A percentile compares a stretch with the other conserved stretches of the same genome.
Conservation (phyloP, 2,329 filamentous ascomycete species). For the Fonsecaea pugnacius region DNA sequence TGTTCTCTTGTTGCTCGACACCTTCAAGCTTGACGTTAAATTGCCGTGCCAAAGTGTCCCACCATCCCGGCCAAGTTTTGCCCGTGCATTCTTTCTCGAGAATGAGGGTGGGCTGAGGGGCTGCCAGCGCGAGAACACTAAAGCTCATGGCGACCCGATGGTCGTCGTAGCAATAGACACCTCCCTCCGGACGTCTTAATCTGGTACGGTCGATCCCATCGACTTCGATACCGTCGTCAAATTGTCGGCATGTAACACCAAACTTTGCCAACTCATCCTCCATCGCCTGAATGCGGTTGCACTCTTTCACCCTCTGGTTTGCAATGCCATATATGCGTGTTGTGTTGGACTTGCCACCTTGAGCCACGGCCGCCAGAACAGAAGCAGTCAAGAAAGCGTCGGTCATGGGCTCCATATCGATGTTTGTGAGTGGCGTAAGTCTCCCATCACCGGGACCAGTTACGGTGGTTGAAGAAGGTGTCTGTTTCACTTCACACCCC, state of each 20-base stretch:
- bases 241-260: constrained; percentile 80
- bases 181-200: constrained; percentile 61
- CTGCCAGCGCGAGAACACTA: constrained; percentile 78
- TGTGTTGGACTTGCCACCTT: constrained; percentile 63
- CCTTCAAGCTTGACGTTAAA: constrained; percentile 81
- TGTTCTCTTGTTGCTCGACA: constrained; percentile 59
- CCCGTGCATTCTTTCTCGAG: constrained; percentile 90
- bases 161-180: constrained; percentile 93
- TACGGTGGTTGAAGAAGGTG: constrained; percentile 83
- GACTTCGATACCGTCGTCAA: constrained; percentile 86
- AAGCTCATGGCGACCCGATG: constrained; percentile 99
- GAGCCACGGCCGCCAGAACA: constrained; percentile 86
- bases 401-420: constrained; percentile 99
- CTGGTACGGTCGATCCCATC: constrained; percentile 61
- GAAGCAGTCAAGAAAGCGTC: constrained; percentile 97
- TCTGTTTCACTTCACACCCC: constrained; percentile 90
- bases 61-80: constrained; percentile 99
- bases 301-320: constrained; percentile 97
- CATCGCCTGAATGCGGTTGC: constrained; percentile 96
- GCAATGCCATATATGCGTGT: constrained; percentile 93
- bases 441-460: constrained; percentile 78
- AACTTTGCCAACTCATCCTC: constrained; percentile 93
- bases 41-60: constrained; percentile 80
- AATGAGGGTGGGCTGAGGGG: constrained; percentile 73
- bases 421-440: constrained; percentile 74